Conservation (phyloP, 257 asterid genomes). For the Solanum commersonii region DNA sequence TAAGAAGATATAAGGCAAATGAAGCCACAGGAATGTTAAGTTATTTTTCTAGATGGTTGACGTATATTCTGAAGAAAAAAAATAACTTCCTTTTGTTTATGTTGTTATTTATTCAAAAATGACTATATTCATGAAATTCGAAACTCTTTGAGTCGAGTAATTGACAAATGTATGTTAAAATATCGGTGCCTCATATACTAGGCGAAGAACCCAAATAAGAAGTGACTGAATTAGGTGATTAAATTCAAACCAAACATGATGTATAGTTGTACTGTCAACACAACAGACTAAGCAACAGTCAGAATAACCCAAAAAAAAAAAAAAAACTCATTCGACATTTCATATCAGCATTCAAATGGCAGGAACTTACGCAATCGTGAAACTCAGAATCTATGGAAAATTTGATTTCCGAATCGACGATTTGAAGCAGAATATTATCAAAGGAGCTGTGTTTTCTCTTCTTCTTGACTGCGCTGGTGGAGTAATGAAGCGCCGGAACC, state of each 20-base stretch:
- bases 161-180: neutral
- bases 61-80: neutral
- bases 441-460: neutral
- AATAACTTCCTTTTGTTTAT: neutral
- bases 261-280: neutral
- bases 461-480: neutral
- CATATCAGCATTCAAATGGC: neutral
- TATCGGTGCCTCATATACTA: neutral
- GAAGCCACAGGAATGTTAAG: neutral
- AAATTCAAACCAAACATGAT: neutral
- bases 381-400: slow-evolving; percentile 28
- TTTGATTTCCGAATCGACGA: slow-evolving; percentile 41
- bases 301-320: neutral
- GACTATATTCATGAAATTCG: neutral
- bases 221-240: neutral
- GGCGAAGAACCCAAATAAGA: neutral
- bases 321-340: neutral
- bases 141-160: neutral
- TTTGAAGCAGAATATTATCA: slow-evolving; percentile 33
- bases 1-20: neutral
- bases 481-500: neutral
- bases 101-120: neutral
- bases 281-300: neutral
- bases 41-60: neutral
- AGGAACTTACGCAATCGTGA: slow-evolving; percentile 1